Conservation (phyloP, 305 asterid species). For the Monarda citriodora region DNA sequence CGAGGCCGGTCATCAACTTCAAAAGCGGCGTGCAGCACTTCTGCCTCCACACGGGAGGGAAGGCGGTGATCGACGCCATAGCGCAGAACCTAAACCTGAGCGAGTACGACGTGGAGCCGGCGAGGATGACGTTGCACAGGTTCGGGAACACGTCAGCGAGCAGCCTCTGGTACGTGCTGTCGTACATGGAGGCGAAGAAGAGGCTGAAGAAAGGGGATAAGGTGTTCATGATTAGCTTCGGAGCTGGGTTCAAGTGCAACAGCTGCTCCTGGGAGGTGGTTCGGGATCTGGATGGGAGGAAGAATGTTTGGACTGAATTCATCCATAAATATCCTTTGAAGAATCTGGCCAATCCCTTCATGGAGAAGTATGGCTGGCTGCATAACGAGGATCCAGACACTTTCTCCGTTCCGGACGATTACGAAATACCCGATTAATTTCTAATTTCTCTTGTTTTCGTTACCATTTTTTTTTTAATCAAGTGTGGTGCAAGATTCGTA, state of each 20-base stretch:
- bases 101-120: slow-evolving; percentile 85
- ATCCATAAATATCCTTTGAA: slow-evolving; percentile 57
- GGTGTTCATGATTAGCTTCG: slow-evolving; percentile 84
- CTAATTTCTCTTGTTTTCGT: neutral
- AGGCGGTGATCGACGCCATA: slow-evolving; percentile 88
- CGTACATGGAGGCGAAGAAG: slow-evolving; percentile 82
- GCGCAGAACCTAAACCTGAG: slow-evolving; percentile 44
- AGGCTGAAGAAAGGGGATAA: slow-evolving; percentile 75
- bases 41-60: slow-evolving; percentile 94
- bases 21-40: slow-evolving; percentile 80
- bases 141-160: slow-evolving; percentile 95
- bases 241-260: slow-evolving; percentile 94
- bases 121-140: slow-evolving; percentile 89
- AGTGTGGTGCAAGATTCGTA: neutral
- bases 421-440: slow-evolving; percentile 41
- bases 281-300: slow-evolving; percentile 55
- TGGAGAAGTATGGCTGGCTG: slow-evolving; percentile 82
- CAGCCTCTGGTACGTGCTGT: slow-evolving; percentile 88
- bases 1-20: slow-evolving; percentile 46
- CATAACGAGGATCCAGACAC: slow-evolving; percentile 58
- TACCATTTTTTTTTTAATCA: neutral
- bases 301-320: slow-evolving; percentile 60
- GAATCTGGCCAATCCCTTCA: slow-evolving; percentile 61
- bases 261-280: slow-evolving; percentile 88
- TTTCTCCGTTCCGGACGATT: slow-evolving; percentile 53